Evolutionary conservation across 108 stramenopile genomes (phyloP).

Genomic region (Pseudonitzschia delicatissima): DNA sequence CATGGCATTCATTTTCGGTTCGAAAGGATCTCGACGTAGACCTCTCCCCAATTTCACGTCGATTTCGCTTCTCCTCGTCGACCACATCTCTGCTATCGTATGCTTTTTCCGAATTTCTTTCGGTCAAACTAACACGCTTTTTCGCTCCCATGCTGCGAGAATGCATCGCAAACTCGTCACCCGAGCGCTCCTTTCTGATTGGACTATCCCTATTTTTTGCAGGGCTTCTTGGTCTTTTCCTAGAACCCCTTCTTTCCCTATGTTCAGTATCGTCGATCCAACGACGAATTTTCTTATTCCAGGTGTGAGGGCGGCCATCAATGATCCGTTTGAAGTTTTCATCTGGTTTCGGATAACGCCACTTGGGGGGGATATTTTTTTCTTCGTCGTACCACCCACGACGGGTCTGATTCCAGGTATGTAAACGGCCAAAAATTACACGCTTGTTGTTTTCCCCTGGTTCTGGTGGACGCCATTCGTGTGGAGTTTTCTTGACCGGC

Average conservation of each 20-base stretch:
- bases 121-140: no score
- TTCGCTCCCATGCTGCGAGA: no score
- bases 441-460: not conserved
- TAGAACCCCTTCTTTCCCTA: not conserved
- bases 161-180: no score
- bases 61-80: no score
- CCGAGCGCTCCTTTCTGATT: no score
- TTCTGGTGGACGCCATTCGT: not conserved
- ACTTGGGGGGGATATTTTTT: not conserved
- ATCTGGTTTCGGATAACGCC: not conserved
- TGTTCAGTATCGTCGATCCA: not conserved
- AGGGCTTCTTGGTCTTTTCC: not conserved
- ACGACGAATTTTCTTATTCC: not conserved
- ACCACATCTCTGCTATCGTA: no score
- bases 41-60: no score
- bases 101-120: no score
- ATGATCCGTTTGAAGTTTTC: not conserved
- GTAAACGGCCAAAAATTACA: not conserved
- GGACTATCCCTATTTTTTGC: no score
- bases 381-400: not conserved
- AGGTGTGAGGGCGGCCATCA: not conserved
- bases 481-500: no score
- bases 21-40: no score
- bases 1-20: no score
- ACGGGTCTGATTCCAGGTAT: not conserved